Conservation (phyloP, 768 basidiomycete genomes). For the Chalciporus sphaerocephalus region DNA sequence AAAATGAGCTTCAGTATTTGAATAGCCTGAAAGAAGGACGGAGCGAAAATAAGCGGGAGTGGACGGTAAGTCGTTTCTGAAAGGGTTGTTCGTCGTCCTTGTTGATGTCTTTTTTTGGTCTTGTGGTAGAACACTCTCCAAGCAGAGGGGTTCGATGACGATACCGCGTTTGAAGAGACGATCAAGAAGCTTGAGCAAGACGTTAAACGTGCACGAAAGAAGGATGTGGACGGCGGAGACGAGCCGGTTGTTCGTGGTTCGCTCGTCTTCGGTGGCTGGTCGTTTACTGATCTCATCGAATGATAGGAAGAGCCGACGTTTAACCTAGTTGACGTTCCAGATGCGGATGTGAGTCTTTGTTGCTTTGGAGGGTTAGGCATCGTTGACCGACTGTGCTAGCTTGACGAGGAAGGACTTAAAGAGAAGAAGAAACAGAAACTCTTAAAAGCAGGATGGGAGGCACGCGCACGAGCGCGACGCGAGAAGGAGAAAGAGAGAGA, state of each 20-base stretch:
- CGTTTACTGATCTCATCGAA: conserved; percentile 1
- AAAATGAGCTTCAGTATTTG: conserved; percentile 66
- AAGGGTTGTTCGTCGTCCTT: neutral
- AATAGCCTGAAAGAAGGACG: conserved; percentile 60
- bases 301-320: conserved; percentile 77
- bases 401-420: conserved; percentile 86
- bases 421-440: conserved; percentile 94
- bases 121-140: conserved; percentile 50
- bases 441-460: conserved; percentile 91
- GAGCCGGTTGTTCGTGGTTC: conserved; percentile 44
- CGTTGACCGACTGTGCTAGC: conserved; percentile 34
- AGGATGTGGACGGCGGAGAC: conserved; percentile 71
- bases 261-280: neutral
- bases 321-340: conserved; percentile 87
- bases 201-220: conserved; percentile 74
- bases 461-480: conserved; percentile 72
- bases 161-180: conserved; percentile 70
- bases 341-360: conserved; percentile 60
- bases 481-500: conserved; percentile 87
- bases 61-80: conserved; percentile 46
- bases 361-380: neutral
- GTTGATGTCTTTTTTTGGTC: neutral
- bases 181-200: conserved; percentile 84
- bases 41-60: conserved; percentile 64
- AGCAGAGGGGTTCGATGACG: conserved; percentile 71